phyloP scores from a whole-genome alignment of 2,329 filamentous ascomycete genomes.

The Pseudogymnoascus sp. region DNA sequence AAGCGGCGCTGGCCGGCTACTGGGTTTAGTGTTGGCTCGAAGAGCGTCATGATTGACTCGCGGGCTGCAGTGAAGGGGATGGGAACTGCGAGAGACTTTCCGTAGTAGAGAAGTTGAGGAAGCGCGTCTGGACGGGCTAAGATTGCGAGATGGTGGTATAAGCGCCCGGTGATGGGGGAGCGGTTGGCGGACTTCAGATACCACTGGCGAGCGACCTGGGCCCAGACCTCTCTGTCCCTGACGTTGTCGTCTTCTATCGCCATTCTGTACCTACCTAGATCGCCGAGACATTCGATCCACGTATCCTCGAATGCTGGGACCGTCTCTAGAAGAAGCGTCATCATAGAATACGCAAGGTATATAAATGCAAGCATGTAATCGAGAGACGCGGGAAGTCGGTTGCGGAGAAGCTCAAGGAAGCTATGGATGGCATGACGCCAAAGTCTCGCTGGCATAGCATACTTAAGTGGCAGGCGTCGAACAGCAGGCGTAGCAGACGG shows the following conservation, averaged over 20 bases:
- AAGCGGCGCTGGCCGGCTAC: slow-evolving; percentile 34
- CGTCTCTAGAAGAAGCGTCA: slow-evolving; percentile 79
- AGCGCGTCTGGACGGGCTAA: slow-evolving; percentile 61
- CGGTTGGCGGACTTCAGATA: slow-evolving; percentile 76
- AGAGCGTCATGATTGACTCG: slow-evolving; percentile 64
- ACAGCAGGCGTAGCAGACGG: slow-evolving; percentile 67
- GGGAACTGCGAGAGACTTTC: slow-evolving; percentile 60
- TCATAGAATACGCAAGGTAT: slow-evolving; percentile 83
- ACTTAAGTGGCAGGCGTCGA: slow-evolving; percentile 65
- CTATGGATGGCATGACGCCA: slow-evolving; percentile 90
- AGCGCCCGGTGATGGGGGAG: slow-evolving; percentile 65
- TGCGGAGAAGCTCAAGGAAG: slow-evolving; percentile 70
- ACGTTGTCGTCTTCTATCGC: slow-evolving; percentile 81
- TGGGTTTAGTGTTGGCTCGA: slow-evolving; percentile 50
- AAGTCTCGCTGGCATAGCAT: slow-evolving; percentile 88
- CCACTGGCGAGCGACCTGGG: slow-evolving; percentile 73
- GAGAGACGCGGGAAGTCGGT: slow-evolving; percentile 66
- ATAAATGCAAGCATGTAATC: slow-evolving; percentile 92
- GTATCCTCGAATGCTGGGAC: slow-evolving; percentile 78
- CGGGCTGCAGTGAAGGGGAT: slow-evolving; percentile 61
- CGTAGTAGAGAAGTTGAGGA: slow-evolving; percentile 64
- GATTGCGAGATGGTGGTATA: slow-evolving; percentile 87
- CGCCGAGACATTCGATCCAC: slow-evolving; percentile 90
- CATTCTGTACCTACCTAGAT: slow-evolving; percentile 79
- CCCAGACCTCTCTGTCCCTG: slow-evolving; percentile 72